Conservation (phyloP, 345 rosid species). For the Acer saccharum region DNA sequence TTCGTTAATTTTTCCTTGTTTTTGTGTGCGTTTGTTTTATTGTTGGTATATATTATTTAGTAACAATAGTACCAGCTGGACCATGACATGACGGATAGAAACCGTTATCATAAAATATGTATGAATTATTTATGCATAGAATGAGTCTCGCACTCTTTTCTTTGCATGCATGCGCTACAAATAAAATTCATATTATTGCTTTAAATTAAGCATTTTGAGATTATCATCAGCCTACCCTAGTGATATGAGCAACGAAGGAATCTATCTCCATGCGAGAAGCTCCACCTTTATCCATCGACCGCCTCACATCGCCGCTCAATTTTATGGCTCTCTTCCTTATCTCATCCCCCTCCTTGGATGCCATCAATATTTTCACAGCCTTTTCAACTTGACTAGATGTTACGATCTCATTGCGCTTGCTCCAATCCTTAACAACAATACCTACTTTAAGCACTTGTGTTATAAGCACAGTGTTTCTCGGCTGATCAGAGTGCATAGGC, state of each 20-base stretch:
- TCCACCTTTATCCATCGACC: constrained; percentile 41
- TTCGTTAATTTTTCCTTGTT: too few species aligned
- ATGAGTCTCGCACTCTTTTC: neutral
- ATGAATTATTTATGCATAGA: too few species aligned
- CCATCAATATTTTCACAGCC: constrained; percentile 47
- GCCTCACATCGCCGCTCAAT: constrained; percentile 24
- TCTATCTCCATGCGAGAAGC: constrained; percentile 44
- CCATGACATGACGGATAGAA: too few species aligned
- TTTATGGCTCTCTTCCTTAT: constrained; percentile 49
- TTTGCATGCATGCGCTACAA: neutral
- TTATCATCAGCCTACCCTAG: constrained; percentile 5
- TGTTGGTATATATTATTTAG: too few species aligned
- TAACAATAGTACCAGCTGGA: too few species aligned
- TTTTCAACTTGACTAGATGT: constrained; percentile 25
- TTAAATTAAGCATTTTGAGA: neutral
- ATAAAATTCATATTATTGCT: neutral
- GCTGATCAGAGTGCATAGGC: constrained; percentile 74
- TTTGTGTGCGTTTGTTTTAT: too few species aligned
- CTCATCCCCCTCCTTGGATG: constrained; percentile 46
- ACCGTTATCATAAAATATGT: too few species aligned
- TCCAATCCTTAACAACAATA: constrained; percentile 37
- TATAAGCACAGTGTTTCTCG: constrained; percentile 44
- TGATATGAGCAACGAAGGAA: constrained; percentile 52
- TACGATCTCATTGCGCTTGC: constrained; percentile 20
- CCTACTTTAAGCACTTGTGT: constrained; percentile 47